Evolutionary conservation across 2,329 filamentous ascomycete genomes (phyloP).

Genomic region (Epicoccum nigrum): DNA sequence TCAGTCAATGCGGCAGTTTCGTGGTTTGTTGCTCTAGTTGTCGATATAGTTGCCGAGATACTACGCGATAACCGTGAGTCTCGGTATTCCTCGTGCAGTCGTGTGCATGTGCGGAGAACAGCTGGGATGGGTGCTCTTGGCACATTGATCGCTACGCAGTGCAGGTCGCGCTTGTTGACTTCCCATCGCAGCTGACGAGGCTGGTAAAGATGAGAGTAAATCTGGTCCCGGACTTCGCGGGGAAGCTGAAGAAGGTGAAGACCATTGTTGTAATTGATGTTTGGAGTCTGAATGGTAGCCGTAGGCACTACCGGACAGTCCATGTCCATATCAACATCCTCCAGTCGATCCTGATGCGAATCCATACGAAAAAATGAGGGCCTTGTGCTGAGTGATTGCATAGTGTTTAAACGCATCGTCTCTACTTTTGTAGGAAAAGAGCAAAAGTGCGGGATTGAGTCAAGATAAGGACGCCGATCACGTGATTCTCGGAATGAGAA

Average conservation of each 20-base stretch:
- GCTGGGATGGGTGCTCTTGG: conserved; percentile 5
- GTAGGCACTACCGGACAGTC: background rate
- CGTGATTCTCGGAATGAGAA: conserved; percentile 5
- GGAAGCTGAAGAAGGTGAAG: conserved; percentile 10
- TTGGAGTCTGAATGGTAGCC: background rate
- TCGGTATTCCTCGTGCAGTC: conserved; percentile 11
- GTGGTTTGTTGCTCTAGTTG: conserved; percentile 11
- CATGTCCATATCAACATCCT: background rate
- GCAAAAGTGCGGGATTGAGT: conserved; percentile 8
- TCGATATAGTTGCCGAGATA: conserved; percentile 5
- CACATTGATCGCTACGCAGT: conserved; percentile 6
- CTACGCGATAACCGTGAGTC: conserved; percentile 2
- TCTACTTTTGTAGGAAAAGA: background rate
- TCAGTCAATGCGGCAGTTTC: conserved; percentile 9
- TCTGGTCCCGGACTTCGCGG: conserved; percentile 16
- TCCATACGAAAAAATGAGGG: conserved; percentile 10
- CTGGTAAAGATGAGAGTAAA: conserved; percentile 13
- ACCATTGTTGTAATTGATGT: background rate
- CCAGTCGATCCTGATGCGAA: conserved; percentile 6
- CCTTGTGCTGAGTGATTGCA: background rate
- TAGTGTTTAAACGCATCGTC: background rate
- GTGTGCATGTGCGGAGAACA: conserved; percentile 12
- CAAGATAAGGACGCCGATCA: conserved; percentile 9
- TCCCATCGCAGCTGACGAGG: conserved; percentile 6
- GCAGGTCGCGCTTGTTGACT: conserved; percentile 8